Evolutionary conservation across 2,329 filamentous ascomycete species (phyloP).

Genomic region (Pseudogymnoascus sp.): DNA sequence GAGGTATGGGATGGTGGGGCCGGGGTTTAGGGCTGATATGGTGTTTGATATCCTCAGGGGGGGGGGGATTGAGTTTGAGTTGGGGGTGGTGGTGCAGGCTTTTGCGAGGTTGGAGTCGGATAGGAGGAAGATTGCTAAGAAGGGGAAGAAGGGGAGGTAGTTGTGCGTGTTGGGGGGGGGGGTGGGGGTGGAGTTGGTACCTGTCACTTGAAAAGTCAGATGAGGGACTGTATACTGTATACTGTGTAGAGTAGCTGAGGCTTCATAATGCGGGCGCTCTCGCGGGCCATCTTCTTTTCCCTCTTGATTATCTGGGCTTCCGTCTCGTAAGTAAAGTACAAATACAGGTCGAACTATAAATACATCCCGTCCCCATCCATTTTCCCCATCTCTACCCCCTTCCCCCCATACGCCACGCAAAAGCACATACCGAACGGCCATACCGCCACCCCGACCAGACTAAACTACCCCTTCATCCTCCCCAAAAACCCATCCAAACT

Average conservation of each 20-base stretch:
- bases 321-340: neutral
- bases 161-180: neutral
- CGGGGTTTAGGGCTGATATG: neutral
- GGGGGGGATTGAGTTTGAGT: neutral
- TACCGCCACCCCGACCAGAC: no score
- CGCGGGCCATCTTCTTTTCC: neutral
- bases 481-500: slow-evolving; percentile 92
- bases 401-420: neutral
- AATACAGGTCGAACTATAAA: neutral
- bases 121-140: neutral
- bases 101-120: neutral
- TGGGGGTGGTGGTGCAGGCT: neutral
- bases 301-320: neutral
- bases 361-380: neutral
- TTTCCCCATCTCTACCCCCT: neutral
- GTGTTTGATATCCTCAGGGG: neutral
- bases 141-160: neutral
- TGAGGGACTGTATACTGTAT: neutral
- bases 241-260: neutral
- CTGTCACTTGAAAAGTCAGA: neutral
- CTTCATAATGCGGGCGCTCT: neutral
- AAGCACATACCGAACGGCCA: neutral
- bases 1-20: neutral
- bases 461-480: slow-evolving; percentile 58
- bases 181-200: neutral